phyloP scores from a whole-genome alignment of 768 basidiomycete genomes.

The Paxillus involutus region DNA sequence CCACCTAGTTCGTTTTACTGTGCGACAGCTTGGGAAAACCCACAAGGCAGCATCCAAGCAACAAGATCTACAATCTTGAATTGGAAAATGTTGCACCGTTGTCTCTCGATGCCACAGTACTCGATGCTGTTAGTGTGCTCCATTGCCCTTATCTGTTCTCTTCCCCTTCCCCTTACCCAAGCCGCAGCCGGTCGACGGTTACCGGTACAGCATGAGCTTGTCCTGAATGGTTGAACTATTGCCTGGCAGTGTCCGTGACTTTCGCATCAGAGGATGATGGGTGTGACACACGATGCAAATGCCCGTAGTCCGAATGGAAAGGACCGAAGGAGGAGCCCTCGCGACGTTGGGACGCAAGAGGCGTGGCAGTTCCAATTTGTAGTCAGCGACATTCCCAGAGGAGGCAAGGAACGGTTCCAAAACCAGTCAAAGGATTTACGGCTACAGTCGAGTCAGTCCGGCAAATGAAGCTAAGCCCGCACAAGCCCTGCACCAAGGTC shows the following conservation, averaged over 20 bases:
- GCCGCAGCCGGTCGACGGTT: not conserved
- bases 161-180: not conserved
- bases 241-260: constrained; percentile 5
- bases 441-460: not conserved
- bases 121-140: no score
- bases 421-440: constrained; percentile 4
- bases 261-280: constrained; percentile 1
- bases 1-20: not conserved
- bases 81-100: not conserved
- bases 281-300: not conserved
- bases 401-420: not conserved
- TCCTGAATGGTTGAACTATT: constrained; percentile 3
- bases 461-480: no score
- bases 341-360: not conserved
- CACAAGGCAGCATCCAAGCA: not conserved
- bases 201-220: not conserved
- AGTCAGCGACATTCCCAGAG: not conserved
- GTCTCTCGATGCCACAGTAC: no score
- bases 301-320: constrained; percentile 2
- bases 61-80: not conserved
- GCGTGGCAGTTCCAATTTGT: not conserved
- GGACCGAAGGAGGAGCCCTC: not conserved
- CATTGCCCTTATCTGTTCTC: not conserved
- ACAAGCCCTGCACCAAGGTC: no score
- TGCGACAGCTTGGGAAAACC: constrained; percentile 2